Conservation (phyloP, 306 rosid species). For the Acacia crassicarpa region DNA sequence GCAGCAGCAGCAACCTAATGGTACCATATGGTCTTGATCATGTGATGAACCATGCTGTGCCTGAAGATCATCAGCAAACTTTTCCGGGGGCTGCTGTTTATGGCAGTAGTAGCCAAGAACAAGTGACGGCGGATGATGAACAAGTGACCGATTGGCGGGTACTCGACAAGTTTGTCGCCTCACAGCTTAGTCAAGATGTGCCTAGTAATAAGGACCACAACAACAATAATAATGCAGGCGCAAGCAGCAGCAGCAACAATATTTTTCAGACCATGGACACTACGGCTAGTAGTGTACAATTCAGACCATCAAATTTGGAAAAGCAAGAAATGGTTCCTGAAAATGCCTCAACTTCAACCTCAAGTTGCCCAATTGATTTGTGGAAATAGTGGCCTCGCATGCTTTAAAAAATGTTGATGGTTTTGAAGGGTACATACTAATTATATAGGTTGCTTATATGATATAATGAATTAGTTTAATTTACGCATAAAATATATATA, state of each 20-base stretch:
- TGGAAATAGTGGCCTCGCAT: constrained; percentile 50
- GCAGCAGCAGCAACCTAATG: neutral
- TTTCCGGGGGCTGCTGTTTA: constrained; percentile 27
- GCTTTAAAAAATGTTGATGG: neutral
- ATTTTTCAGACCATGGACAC: constrained; percentile 30
- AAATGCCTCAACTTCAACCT: constrained; percentile 54
- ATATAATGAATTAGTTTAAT: constrained; percentile 5
- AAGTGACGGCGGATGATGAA: neutral
- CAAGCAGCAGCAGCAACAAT: constrained; percentile 38
- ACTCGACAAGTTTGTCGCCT: constrained; percentile 91
- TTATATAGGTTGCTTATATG: constrained; percentile 33
- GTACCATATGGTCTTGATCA: constrained; percentile 39
- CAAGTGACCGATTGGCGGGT: constrained; percentile 85
- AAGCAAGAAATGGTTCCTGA: constrained; percentile 57
- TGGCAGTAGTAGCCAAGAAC: constrained; percentile 35
- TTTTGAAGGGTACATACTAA: constrained; percentile 40
- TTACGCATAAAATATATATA: constrained; percentile 8
- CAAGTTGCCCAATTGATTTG: constrained; percentile 57
- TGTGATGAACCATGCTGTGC: constrained; percentile 36
- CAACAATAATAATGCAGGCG: constrained; percentile 32
- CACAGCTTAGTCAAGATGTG: constrained; percentile 72
- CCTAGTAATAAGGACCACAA: neutral
- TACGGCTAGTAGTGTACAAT: constrained; percentile 7
- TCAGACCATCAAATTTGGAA: constrained; percentile 41
- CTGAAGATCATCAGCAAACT: constrained; percentile 34